phyloP scores from a whole-genome alignment of 345 rosid genomes.

The Adansonia digitata region DNA sequence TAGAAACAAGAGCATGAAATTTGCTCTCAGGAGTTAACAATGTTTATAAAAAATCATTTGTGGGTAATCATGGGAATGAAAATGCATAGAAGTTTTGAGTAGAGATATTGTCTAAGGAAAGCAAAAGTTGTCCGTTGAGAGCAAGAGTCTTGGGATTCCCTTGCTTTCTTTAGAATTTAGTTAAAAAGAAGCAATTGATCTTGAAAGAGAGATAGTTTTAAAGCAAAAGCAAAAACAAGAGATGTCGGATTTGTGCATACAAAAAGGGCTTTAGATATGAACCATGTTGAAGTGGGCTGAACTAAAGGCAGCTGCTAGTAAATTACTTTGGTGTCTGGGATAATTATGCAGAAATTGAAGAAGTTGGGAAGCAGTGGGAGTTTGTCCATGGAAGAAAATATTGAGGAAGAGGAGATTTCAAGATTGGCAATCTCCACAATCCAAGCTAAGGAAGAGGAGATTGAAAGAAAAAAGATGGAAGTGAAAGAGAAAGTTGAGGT shows the following conservation, averaged over 20 bases:
- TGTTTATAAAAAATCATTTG: background rate
- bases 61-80: no score
- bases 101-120: background rate
- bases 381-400: slow-evolving; percentile 42
- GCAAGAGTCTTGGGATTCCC: background rate
- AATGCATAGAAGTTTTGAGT: background rate
- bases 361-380: slow-evolving; percentile 33
- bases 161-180: slow-evolving; percentile 29
- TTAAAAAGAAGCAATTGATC: slow-evolving; percentile 33
- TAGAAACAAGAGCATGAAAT: background rate
- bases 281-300: background rate
- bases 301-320: background rate
- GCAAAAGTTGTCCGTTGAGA: background rate
- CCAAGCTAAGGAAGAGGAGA: slow-evolving; percentile 93
- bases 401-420: slow-evolving; percentile 45
- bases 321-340: background rate
- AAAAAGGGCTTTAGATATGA: background rate
- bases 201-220: slow-evolving; percentile 15
- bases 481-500: slow-evolving; percentile 75
- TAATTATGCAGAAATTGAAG: slow-evolving; percentile 16
- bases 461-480: slow-evolving; percentile 75
- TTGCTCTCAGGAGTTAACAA: background rate
- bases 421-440: slow-evolving; percentile 40
- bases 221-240: slow-evolving; percentile 37
- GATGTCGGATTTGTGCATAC: slow-evolving; percentile 2